Base-by-base conservation (phyloP, 768 basidiomycete species). In the Suillus occidentalis region DNA sequence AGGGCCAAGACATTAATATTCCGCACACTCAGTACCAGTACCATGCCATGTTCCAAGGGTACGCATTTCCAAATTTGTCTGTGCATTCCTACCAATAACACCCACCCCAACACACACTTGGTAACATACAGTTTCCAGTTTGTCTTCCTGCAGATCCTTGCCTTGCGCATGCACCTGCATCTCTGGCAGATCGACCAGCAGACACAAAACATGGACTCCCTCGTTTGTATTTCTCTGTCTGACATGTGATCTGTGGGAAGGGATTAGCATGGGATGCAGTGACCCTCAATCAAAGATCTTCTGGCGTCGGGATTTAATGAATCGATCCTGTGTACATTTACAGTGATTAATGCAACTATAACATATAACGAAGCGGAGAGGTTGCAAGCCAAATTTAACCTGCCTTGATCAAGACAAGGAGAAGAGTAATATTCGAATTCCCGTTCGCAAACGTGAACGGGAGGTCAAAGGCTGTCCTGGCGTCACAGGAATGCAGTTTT, bases 141-240 rank as follows among this genome's bases (percentile, higher is more conserved):
- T 16, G 25, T 50, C 22, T 4, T 57, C 14, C 37, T 39, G 4
- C 37, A n/a, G 8, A 57, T 57, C 13, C 56, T 57, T 16, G 37
- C 56, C 37, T 10, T 37, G 22, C 56, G 37, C 22, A 57, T 57
- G 56, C 56, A 57, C 37, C 56, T 39, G 22, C 56, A 57, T 39
- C 22, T 57, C 22, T 57, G 36, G 56, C 36, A 57, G 22, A 10
- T 22, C 16, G 56, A 57, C 36, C 56, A 16, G 37, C 20, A 39
- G 14, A 0, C 22, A 9, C 37, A 16, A 9, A 22, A 37, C 14
- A 39, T 16, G 22, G 56, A 57, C 22, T 5, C 37, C 4, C 7
- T 28, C 16, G 16, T 40, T 10, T 18, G 13, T 40, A 40, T 39
- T 18, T 37, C 37, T 39, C 2, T 58, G 39, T 40, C 39, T 5